Conservation (phyloP, 2,329 filamentous ascomycete species). For the Blastomyces parvus region DNA sequence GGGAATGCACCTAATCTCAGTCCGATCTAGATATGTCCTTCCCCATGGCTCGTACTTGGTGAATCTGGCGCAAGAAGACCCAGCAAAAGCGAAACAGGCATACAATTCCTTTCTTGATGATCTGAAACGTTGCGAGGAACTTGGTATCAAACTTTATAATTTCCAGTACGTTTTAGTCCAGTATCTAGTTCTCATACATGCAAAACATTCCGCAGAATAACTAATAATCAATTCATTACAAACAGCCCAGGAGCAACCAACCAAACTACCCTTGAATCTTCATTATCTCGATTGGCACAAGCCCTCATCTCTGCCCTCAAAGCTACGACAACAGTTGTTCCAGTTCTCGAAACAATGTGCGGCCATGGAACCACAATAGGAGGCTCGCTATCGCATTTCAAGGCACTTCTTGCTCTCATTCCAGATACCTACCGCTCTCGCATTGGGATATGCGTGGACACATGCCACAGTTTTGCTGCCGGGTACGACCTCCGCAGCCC, state of each 20-base stretch:
- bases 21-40: constrained; percentile 53
- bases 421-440: constrained; percentile 62
- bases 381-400: constrained; percentile 72
- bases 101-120: constrained; percentile 84
- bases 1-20: constrained; percentile 10
- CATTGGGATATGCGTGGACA: constrained; percentile 91
- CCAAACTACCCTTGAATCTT: constrained; percentile 55
- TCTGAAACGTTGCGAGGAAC: constrained; percentile 67
- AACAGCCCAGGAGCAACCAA: constrained; percentile 65
- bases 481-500: constrained; percentile 81
- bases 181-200: not conserved
- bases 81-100: constrained; percentile 71
- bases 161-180: constrained; percentile 54
- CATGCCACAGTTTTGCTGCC: constrained; percentile 89
- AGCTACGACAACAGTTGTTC: constrained; percentile 66
- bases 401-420: constrained; percentile 70
- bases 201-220: not conserved
- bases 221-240: not conserved
- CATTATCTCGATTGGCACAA: constrained; percentile 66
- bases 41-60: constrained; percentile 95
- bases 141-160: constrained; percentile 91
- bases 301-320: constrained; percentile 75
- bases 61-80: constrained; percentile 80
- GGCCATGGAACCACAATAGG: constrained; percentile 81
- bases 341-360: constrained; percentile 92